Base-by-base conservation (phyloP, 2,329 filamentous ascomycete species). In the Colletotrichum chrysophilum region DNA sequence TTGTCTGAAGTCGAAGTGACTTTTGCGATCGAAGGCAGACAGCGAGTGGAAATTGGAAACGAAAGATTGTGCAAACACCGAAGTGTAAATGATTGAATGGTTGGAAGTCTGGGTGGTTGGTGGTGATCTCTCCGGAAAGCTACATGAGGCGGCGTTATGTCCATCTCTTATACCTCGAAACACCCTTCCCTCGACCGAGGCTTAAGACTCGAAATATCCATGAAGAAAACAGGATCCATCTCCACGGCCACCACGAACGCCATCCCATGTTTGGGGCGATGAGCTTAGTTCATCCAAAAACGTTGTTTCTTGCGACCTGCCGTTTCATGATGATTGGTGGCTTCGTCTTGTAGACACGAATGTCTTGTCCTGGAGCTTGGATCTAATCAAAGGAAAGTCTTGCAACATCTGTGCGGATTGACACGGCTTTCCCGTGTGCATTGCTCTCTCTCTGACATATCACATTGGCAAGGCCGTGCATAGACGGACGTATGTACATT, bases 291-390 rank as follows among this genome's bases (percentile, higher is more conserved):
- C 43, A 36, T 73, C 70, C 73, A 34, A 75, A 75, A 65, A 65
- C 58, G 64, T 30, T 68, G 58, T 69, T 65, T 65, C 64, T 75
- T 68, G 73, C 70, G 73, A 76, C 43, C 9, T 60, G 26, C 55
- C 74, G 58, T 76, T 74, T 69, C 74, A 74, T 65, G 36, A 21
- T 76, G 70, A 74, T 76, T 74, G 70, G 70, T 74, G 74, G 70
- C 74, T 65, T 69, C 43, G 60, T 43, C 61, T 58, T 32, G 32
- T 58, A 48, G 24, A 61, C 55, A 48, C 38, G 10, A 64, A 48
- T 72, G 73, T 75, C 69, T 75, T 43, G 62, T 72, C 12, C 62
- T 66, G 30, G 26, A 24, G 38, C 62, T 34, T 5, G 34, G 43
- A 52, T 34, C 52, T 34, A 66, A 62, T 74, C 58, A 69, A 62